A percentile compares a stretch with the other conserved stretches of the same genome.
phyloP scores from a whole-genome alignment of 768 basidiomycete species.

The Lactarius akahatsu region DNA sequence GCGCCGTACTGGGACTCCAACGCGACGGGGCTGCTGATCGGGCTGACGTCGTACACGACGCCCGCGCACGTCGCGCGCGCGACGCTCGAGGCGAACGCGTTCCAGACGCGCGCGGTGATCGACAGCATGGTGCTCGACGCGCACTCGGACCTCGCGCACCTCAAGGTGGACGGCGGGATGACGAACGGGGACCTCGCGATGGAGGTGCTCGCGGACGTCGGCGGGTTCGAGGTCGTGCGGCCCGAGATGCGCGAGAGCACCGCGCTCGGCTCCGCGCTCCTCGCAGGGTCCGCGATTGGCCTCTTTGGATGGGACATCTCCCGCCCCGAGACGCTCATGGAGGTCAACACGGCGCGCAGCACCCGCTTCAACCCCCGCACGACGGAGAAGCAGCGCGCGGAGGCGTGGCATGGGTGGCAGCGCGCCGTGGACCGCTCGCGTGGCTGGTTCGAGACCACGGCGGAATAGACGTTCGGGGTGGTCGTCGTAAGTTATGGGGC shows the following conservation, averaged over 20 bases:
- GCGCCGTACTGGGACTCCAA: slow-evolving; percentile 98
- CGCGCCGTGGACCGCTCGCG: slow-evolving; percentile 81
- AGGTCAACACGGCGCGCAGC: slow-evolving; percentile 87
- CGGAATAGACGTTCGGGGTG: slow-evolving; percentile 24
- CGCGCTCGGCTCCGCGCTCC: slow-evolving; percentile 90
- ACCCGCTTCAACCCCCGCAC: slow-evolving; percentile 63
- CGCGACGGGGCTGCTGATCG: slow-evolving; percentile 84
- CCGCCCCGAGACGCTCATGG: slow-evolving; percentile 75
- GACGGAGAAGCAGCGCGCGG: slow-evolving; percentile 52
- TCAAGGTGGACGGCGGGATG: slow-evolving; percentile 99
- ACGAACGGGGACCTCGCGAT: slow-evolving; percentile 91
- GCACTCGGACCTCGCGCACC: slow-evolving; percentile 69
- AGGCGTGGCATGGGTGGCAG: slow-evolving; percentile 81
- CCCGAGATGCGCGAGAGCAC: slow-evolving; percentile 98
- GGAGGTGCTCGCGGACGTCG: slow-evolving; percentile 83
- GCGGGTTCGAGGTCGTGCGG: slow-evolving; percentile 87
- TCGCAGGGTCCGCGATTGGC: slow-evolving; percentile 84
- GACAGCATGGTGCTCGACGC: slow-evolving; percentile 95
- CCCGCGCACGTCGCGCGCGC: slow-evolving; percentile 93
- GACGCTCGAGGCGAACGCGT: slow-evolving; percentile 93
- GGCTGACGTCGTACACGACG: slow-evolving; percentile 84
- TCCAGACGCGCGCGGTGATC: slow-evolving; percentile 92
- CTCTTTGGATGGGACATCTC: slow-evolving; percentile 92
- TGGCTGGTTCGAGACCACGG: slow-evolving; percentile 70
- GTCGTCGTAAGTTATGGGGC: background rate